Base-by-base conservation (phyloP, 768 basidiomycete genomes). In the Multifurca ochricompacta region DNA sequence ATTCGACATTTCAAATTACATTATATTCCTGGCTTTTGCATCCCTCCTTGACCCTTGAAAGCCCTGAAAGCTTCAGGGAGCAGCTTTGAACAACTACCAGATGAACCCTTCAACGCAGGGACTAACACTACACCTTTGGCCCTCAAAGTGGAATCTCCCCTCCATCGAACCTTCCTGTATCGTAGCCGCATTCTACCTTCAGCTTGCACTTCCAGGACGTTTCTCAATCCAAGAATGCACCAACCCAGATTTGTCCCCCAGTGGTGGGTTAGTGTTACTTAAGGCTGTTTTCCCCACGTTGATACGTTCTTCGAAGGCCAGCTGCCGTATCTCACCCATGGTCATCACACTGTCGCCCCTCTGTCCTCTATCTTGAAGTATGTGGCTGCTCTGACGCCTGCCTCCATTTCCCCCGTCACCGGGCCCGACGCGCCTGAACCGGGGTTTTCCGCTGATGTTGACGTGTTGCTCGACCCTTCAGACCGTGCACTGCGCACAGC, bases 191-290 rank as follows among this genome's bases (percentile, higher is more conserved):
- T 68, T 89, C 40, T 83, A 82, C 63, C 77, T 89, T 25, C 87
- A 90, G 64, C 68, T 83, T 21, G 69, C 78, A 13, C 73, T 85
- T 42, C 85, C 88, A 1, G 84, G 82, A n/a, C 71, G 77, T 62
- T 91, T 85, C 67, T 68, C 66, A 16, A 67, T 91, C 25, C 69
- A 72, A 32, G 78, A 82, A 67, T 84, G 79, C 63, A 74, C 76
- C 3, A 80, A 85, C 66, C 82, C 85, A 8, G 86, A 89, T 69
- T 56, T 75, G 19, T 87, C 88, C 44, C 86, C 88, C 13, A 81
- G 74, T 62, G 88, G 88, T 83, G 66, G 69, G 79, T 73, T 58
- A 61, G 66, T 69, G 53, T 40, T 18, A 18, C 21, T 13, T 34
- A 30, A 27, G 43, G 18, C 5, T 6, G 9, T 56, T 43, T n/a